Evolutionary conservation across 495 filamentous ascomycete species (phyloP), one percentile per base, ranked within the genome.

Genomic region (Lophiotrema nucula): DNA sequence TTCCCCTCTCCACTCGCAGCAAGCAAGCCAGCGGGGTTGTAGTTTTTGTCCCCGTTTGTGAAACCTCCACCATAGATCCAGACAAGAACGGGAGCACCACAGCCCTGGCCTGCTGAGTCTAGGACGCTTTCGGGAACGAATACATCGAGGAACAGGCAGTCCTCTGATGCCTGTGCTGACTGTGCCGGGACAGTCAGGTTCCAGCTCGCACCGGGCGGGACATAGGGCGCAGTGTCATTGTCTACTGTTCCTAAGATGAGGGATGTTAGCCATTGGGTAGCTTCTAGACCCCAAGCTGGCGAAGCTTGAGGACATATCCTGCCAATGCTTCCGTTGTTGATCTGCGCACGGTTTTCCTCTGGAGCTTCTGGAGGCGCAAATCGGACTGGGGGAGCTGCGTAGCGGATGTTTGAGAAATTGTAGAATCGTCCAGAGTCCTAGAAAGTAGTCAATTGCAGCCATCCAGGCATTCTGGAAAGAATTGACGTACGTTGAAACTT

Each of bases 41-140:
- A n/a, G 43, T 53, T 26, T 27, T 68, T 68, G 27, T 45, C 16
- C 4, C 62, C 66, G 12, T 13, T 16, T 1, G 23, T 28, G 35
- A 66, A 66, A 1, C 62, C 62, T 11, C 66, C 66, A 18, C 66
- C 66, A 35, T 68, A 53, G 22, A 68, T 60, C 66, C 66, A 68
- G 19, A 68, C 62, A 2, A 68, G 44, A 2, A 68, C 65, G 1
- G 65, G 56, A 12, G 56, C 62, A 1, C 53, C 57, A 10, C 18
- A 26, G 2, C 51, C 47, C 8, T 58, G 51, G 12, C 35, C 35
- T 1, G 53, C 53, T 0, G 35, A 22, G 4, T 60, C 50, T 6
- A 59, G 49, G n/a, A 57, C 47, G 3, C 33, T 24, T 31, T 63
- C 49, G 12, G 66, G 63, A 28, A 60, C 66, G 27, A 63, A 54